phyloP scores from a whole-genome alignment of 192 early-diverging fungal species.

The Backusella parvicylindrica region DNA sequence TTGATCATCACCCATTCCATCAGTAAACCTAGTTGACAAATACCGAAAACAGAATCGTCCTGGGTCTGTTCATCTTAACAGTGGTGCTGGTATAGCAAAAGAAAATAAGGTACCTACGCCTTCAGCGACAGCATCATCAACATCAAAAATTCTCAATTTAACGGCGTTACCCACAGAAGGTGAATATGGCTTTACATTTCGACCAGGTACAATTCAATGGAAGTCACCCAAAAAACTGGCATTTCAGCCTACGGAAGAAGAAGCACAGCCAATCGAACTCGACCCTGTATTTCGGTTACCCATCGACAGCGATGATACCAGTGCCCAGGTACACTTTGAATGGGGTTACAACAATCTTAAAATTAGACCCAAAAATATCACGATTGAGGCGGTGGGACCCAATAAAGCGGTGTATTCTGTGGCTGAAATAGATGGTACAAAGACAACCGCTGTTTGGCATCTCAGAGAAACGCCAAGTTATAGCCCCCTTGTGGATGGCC shows the following conservation, averaged over 20 bases:
- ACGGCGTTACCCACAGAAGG: not conserved
- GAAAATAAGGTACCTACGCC: not conserved
- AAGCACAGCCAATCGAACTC: not conserved
- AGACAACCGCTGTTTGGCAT: not conserved
- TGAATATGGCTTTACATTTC: not conserved
- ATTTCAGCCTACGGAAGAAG: not conserved
- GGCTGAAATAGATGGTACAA: not conserved
- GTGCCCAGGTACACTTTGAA: not conserved
- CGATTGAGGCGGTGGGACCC: not conserved
- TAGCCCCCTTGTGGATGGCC: not conserved
- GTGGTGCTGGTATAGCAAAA: not conserved
- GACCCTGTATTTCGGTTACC: not conserved
- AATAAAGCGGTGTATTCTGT: not conserved
- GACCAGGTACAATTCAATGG: conserved; percentile 2
- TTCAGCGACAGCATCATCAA: not conserved
- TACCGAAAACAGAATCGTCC: not conserved
- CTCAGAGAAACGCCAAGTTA: not conserved
- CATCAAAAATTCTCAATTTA: not conserved
- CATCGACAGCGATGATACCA: not conserved
- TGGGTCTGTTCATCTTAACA: not conserved
- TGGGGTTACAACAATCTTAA: not conserved
- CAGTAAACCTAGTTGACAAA: not conserved
- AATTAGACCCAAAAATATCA: not conserved
- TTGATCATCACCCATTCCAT: not conserved
- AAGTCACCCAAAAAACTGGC: not conserved